Evolutionary conservation across 495 filamentous ascomycete species (phyloP).

Genomic region (Immersiella caudata): DNA sequence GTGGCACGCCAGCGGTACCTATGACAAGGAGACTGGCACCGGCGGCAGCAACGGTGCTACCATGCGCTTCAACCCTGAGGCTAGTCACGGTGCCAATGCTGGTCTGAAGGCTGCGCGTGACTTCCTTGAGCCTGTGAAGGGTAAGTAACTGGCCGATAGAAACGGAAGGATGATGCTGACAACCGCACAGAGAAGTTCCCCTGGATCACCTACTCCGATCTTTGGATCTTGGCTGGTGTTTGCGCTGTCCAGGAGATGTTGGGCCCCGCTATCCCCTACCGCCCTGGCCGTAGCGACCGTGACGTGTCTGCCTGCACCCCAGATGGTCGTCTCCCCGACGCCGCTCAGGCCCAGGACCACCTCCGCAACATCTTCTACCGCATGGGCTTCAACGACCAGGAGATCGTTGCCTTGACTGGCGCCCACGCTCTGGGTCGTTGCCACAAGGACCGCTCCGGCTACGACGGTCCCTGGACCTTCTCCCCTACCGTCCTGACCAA

Average conservation of each 20-base stretch:
- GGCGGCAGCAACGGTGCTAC: constrained; percentile 96
- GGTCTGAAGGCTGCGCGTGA: constrained; percentile 86
- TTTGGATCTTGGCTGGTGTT: constrained; percentile 91
- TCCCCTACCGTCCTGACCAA: constrained; percentile 92
- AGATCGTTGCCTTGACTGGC: constrained; percentile 89
- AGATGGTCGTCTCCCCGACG: constrained; percentile 95
- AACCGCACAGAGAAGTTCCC: constrained; percentile 68
- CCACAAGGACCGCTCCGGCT: constrained; percentile 87
- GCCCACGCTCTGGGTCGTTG: constrained; percentile 93
- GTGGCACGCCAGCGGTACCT: constrained; percentile 88
- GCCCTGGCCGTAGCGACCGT: constrained; percentile 82
- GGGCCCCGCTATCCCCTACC: constrained; percentile 84
- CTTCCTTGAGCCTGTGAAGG: constrained; percentile 89
- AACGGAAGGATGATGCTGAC: constrained; percentile 37
- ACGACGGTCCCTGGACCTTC: constrained; percentile 94
- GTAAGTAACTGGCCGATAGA: constrained; percentile 43
- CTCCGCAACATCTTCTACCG: constrained; percentile 91
- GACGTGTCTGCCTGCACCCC: constrained; percentile 88
- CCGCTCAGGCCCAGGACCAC: constrained; percentile 74
- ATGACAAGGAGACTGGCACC: constrained; percentile 84
- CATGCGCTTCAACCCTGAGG: constrained; percentile 94
- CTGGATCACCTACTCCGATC: constrained; percentile 94
- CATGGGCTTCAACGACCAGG: constrained; percentile 97
- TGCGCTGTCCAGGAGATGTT: constrained; percentile 93
- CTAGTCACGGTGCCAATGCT: constrained; percentile 91